Conservation (phyloP, 2,329 filamentous ascomycete genomes). For the Alternaria hordeiaustralica region DNA sequence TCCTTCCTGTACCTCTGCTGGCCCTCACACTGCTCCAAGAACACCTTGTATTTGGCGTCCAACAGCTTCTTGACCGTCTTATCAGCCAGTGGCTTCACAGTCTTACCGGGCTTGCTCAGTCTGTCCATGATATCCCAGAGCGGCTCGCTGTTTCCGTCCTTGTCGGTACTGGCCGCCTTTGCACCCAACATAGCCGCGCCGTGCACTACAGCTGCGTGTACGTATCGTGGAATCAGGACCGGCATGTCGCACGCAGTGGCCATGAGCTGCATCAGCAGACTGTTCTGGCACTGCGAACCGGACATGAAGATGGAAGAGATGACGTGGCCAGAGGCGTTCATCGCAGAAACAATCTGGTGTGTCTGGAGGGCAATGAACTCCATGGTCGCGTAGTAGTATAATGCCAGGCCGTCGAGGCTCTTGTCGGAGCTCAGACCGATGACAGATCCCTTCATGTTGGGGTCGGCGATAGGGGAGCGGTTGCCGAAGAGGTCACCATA, state of each 20-base stretch:
- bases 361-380: conserved; percentile 99
- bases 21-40: conserved; percentile 86
- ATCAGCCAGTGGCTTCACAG: conserved; percentile 77
- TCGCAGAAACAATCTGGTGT: conserved; percentile 89
- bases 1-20: conserved; percentile 82
- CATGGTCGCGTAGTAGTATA: conserved; percentile 95
- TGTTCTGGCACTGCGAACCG: conserved; percentile 95
- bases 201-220: conserved; percentile 94
- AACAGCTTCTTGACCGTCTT: conserved; percentile 78
- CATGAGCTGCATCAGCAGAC: conserved; percentile 87
- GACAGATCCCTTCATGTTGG: conserved; percentile 89
- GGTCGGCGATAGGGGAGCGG: conserved; percentile 88
- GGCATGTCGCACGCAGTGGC: conserved; percentile 91
- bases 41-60: conserved; percentile 91
- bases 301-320: conserved; percentile 98
- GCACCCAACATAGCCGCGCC: conserved; percentile 98
- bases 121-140: conserved; percentile 98
- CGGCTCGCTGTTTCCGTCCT: conserved; percentile 78
- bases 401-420: conserved; percentile 81
- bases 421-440: conserved; percentile 88
- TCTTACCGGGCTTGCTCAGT: conserved; percentile 91
- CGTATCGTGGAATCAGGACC: conserved; percentile 90
- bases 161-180: conserved; percentile 87
- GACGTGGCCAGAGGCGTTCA: conserved; percentile 88
- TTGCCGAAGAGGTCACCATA: conserved; percentile 98